These are phyloP conservation scores for Botrytis tulipae DNA, from an alignment of 2,329 filamentous ascomycete genomes.

Conservation along the genomic window DNA sequence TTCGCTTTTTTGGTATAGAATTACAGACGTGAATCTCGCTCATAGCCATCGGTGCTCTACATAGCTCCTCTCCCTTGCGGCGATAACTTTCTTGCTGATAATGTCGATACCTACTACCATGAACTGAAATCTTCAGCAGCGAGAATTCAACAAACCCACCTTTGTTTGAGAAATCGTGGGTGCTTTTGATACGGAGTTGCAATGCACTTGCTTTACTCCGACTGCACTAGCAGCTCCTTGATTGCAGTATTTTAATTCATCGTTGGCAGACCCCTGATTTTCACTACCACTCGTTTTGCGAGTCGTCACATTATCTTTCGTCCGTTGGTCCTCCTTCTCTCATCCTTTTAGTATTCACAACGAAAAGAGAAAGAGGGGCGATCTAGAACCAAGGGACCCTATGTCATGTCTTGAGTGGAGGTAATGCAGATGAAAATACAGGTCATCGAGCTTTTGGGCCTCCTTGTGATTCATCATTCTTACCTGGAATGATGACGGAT, in stretches of 20 bases:
- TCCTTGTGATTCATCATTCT: not conserved
- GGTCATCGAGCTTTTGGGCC: not conserved
- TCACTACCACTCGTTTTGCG: too few relatives aligned
- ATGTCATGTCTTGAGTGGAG: not conserved
- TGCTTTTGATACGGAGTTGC: too few relatives aligned
- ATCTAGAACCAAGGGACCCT: not conserved
- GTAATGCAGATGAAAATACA: not conserved
- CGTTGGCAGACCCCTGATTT: not conserved
- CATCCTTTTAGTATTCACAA: not conserved
- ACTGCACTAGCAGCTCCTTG: not conserved
- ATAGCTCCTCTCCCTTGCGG: not conserved
- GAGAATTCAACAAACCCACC: not conserved
- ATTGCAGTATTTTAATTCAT: not conserved
- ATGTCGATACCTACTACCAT: not conserved
- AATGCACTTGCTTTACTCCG: not conserved
- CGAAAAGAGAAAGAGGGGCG: too few relatives aligned
- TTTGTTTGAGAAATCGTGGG: not conserved
- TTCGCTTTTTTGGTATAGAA: not conserved
- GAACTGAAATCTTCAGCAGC: not conserved
- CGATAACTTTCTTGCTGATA: accelerated
- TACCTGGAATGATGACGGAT: not conserved
- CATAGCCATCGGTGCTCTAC: not conserved
- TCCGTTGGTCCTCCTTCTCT: not conserved
- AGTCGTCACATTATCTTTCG: too few relatives aligned
- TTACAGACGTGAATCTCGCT: not conserved